These are phyloP conservation scores for Cyberlindnera bimundalis DNA, from an alignment of 805 yeast species.

Conservation along the genomic window DNA sequence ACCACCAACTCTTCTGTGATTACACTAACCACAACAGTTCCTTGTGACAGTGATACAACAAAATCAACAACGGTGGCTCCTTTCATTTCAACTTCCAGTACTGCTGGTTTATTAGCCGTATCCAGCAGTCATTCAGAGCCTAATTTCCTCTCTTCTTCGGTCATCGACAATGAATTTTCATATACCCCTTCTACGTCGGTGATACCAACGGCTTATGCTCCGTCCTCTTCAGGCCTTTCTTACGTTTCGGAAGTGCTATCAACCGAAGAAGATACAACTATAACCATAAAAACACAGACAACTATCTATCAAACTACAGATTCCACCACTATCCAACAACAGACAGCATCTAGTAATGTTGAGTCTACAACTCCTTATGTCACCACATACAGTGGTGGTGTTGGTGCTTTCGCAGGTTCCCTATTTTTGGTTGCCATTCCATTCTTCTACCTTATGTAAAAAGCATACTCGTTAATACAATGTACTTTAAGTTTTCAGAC, in stretches of 20 bases:
- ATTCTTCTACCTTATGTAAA: too few species aligned
- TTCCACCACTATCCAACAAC: neutral
- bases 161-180: neutral
- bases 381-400: conserved; percentile 11
- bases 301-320: conserved; percentile 1
- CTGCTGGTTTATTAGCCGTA: too few species aligned
- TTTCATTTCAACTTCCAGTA: conserved; percentile 3
- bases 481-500: too few species aligned
- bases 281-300: conserved; percentile 1
- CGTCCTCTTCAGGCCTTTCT: too few species aligned
- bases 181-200: too few species aligned
- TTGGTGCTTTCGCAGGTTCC: conserved; percentile 1
- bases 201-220: too few species aligned
- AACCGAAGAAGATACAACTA: neutral
- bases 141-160: too few species aligned
- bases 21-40: neutral
- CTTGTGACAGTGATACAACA: neutral
- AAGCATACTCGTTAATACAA: too few species aligned
- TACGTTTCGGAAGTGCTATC: too few species aligned
- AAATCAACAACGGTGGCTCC: neutral
- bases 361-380: neutral
- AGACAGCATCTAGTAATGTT: neutral
- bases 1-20: conserved; percentile 2
- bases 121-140: too few species aligned
- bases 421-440: neutral